Evolutionary conservation across 345 rosid genomes (phyloP), one percentile per base, ranked within the genome.

Genomic region (Sonneratia caseolaris): DNA sequence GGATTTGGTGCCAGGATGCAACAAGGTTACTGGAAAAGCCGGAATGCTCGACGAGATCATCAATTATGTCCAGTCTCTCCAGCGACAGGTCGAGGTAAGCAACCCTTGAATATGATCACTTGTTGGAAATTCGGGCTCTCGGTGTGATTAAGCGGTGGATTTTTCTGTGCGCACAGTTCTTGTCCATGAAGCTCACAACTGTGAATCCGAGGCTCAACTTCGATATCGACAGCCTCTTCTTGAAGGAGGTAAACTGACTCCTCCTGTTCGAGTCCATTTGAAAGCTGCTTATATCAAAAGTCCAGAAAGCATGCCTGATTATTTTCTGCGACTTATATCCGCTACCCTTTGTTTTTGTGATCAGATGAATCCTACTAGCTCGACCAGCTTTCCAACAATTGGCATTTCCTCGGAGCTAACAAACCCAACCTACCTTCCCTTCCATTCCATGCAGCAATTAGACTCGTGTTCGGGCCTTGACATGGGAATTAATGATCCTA

Each of bases 41-140:
- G 96, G 96, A 66, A 90, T 90, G 96, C 92, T 90, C 70, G 96
- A 90, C 68, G 96, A 90, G 76, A 90, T 88, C 70, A 90, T 88
- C 68, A 90, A 86, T 75, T 90, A 90, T 76, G 96, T 90, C 72
- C 89, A 90, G 70, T 90, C 96, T 49, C 91, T 90, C 74, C 93
- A 90, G 71, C 75, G 85, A 45, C 93, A 90, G 80, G 91, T 88
- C 12, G 96, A 90, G 90, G 96, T 90, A 70, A 43, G 21, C 15
- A 32, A 5, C 49, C 49, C n/a, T 42, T 43, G 7, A 42, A 24
- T 8, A n/a, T 9, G 16, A 3, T 66, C 45, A 35, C 5, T 37
- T 22, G 8, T n/a, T 27, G 70, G 21, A n/a, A 18, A 18, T 42
- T 38, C 36, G 35, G 5, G 16, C 49, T 43, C 4, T 45, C 18